Percentiles rank a stretch among this genome's conserved stretches.
Evolutionary conservation across 2,329 filamentous ascomycete species (phyloP).

Genomic region (Esteya vermicola): DNA sequence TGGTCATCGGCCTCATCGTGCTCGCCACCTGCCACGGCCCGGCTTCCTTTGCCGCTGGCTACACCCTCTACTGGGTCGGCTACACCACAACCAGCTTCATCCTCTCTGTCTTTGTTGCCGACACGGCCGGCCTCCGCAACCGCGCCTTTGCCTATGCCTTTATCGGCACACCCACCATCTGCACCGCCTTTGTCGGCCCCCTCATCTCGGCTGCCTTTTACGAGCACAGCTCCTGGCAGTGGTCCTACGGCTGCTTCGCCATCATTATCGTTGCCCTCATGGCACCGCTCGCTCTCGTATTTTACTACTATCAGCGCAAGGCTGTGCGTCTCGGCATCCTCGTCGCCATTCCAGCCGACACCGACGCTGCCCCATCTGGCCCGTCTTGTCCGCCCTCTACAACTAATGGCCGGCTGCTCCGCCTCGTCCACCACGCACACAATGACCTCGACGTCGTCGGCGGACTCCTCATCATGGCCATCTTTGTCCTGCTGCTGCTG

Average conservation of each 20-base stretch:
- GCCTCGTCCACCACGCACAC: slow-evolving; percentile 37
- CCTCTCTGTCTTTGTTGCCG: slow-evolving; percentile 45
- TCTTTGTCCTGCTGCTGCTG: slow-evolving; percentile 50
- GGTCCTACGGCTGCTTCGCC: slow-evolving; percentile 52
- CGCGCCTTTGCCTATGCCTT: slow-evolving; percentile 49
- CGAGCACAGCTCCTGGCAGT: slow-evolving; percentile 41
- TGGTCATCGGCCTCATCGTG: slow-evolving; percentile 40
- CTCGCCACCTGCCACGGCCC: slow-evolving; percentile 49
- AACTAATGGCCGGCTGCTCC: no score
- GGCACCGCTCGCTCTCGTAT: slow-evolving; percentile 38
- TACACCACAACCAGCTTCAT: slow-evolving; percentile 23
- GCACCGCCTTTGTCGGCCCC: slow-evolving; percentile 47
- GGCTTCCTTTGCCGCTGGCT: slow-evolving; percentile 44
- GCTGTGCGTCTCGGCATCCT: slow-evolving; percentile 39
- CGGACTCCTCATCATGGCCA: slow-evolving; percentile 42
- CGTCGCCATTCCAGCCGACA: no score
- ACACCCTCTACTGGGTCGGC: slow-evolving; percentile 51
- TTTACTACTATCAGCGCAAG: slow-evolving; percentile 44
- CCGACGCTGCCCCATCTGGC: no score
- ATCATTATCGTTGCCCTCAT: slow-evolving; percentile 48
- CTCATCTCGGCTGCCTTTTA: slow-evolving; percentile 38
- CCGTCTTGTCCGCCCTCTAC: no score
- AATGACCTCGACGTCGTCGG: slow-evolving; percentile 53
- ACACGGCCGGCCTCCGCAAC: slow-evolving; percentile 50
- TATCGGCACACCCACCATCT: slow-evolving; percentile 48